Evolutionary conservation across 2,329 filamentous ascomycete species (phyloP), one percentile per base, ranked within the genome.

Genomic region (Diaporthe ilicicola): DNA sequence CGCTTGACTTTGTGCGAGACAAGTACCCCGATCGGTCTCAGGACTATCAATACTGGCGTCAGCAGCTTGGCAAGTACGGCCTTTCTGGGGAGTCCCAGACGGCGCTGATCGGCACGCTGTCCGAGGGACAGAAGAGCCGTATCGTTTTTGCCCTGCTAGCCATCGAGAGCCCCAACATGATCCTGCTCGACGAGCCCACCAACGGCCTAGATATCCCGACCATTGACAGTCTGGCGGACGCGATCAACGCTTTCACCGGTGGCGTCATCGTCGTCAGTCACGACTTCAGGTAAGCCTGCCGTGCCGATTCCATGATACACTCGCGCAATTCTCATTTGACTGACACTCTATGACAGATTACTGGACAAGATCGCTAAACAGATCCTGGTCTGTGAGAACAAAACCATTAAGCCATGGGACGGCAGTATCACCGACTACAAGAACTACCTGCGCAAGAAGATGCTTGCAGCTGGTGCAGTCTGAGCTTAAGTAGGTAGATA

Each of bases 321-420:
- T 44, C 3, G n/a, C n/a, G 51, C 24, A 34, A 48, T 10, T 54
- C 51, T 73, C 59, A 46, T 46, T 74, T 80, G 74, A 77, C 66
- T 34, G 44, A 68, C 50, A 19, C 17, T 48, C 22, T 12, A 48
- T 27, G 66, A 48, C 70, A 97, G 95, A 88, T 88, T 99, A 79
- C 91, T 99, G 75, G 96, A 99, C 90, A 98, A 97, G 89, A 98
- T 99, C 82, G 96, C 96, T 77, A 99, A 99, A 89, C 94, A 99
- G 83, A 99, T 99, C 84, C 91, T 99, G 85, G 96, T 99, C 70
- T 99, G 97, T 84, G 96, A 99, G 86, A 94, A 99, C 91, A 94
- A 95, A 89, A 95, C 94, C 17, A 94, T 98, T 77, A 91, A 89
- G 77, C 85, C 90, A 78, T 99, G 96, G 96, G 91, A 95, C 74